Evolutionary conservation across 805 yeast species (phyloP).

Genomic region (Saccharomycopsis javanensis): DNA sequence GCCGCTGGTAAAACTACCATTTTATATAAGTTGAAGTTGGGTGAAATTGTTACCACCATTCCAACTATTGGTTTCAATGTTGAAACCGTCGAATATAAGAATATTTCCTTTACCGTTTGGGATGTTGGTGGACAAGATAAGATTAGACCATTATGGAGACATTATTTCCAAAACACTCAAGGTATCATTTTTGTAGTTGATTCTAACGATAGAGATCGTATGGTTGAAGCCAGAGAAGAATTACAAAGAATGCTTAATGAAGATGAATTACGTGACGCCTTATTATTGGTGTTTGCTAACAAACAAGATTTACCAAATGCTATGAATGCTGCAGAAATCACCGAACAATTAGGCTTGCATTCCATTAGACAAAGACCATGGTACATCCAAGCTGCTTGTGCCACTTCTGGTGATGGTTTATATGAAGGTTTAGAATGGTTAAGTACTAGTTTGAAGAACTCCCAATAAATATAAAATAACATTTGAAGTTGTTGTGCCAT

Average conservation of each 20-base stretch:
- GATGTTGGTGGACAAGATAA: slow-evolving; percentile 99
- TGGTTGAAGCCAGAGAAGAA: slow-evolving; percentile 96
- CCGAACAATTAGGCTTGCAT: slow-evolving; percentile 93
- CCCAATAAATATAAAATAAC: slow-evolving; percentile 27
- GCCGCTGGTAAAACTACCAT: slow-evolving; percentile 99
- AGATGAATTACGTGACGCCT: slow-evolving; percentile 95
- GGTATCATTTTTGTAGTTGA: slow-evolving; percentile 97
- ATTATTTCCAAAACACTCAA: slow-evolving; percentile 96
- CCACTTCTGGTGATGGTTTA: slow-evolving; percentile 97
- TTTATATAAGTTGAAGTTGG: slow-evolving; percentile 86
- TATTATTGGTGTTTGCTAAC: slow-evolving; percentile 91
- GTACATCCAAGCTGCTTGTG: slow-evolving; percentile 98
- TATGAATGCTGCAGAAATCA: slow-evolving; percentile 97
- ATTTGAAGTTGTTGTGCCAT: not conserved
- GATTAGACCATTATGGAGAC: slow-evolving; percentile 98
- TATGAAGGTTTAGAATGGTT: slow-evolving; percentile 98
- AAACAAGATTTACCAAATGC: slow-evolving; percentile 99
- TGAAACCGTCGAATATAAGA: slow-evolving; percentile 94
- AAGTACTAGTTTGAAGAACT: slow-evolving; percentile 77
- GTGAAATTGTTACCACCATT: slow-evolving; percentile 92
- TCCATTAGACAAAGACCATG: slow-evolving; percentile 98
- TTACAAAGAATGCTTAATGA: slow-evolving; percentile 97
- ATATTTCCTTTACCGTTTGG: slow-evolving; percentile 95
- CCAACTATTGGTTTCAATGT: slow-evolving; percentile 97
- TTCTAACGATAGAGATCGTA: slow-evolving; percentile 96